These are phyloP conservation scores for Fonsecaea nubica DNA, from an alignment of 2,329 filamentous ascomycete species.

Conservation along the genomic window DNA sequence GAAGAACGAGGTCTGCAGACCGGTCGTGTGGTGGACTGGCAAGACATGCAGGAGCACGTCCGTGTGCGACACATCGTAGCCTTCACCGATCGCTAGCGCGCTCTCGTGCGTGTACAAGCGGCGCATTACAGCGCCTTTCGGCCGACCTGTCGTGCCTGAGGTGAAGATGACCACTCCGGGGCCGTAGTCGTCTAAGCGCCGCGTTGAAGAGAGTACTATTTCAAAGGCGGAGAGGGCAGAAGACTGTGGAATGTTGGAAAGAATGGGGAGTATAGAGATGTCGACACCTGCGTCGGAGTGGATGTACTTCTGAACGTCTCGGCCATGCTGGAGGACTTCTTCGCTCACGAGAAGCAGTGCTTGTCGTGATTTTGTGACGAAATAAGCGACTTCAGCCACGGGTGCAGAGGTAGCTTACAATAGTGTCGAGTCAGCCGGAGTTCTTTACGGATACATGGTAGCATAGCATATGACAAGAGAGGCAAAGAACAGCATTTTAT, in stretches of 20 bases:
- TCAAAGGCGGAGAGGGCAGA: background rate
- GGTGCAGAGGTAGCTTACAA: conserved; percentile 2
- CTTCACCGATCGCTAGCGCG: conserved; percentile 21
- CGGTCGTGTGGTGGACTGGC: conserved; percentile 44
- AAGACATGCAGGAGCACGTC: conserved; percentile 42
- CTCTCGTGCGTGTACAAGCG: conserved; percentile 37
- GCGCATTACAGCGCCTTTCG: conserved; percentile 37
- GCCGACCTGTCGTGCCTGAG: conserved; percentile 39
- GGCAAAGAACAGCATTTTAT: too few species aligned
- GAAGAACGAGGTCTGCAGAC: conserved; percentile 42
- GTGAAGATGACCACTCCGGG: conserved; percentile 40
- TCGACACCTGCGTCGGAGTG: conserved; percentile 20
- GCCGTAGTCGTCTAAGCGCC: conserved; percentile 12
- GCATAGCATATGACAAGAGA: too few species aligned
- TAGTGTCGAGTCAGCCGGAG: too few species aligned
- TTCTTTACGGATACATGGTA: too few species aligned
- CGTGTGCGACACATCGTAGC: conserved; percentile 38
- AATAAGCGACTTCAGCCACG: conserved; percentile 1
- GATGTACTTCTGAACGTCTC: too few species aligned
- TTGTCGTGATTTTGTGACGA: conserved; percentile 12
- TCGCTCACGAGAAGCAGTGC: conserved; percentile 8
- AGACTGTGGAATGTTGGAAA: conserved; percentile 16
- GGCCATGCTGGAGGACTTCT: background rate
- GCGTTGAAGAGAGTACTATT: conserved; percentile 5
- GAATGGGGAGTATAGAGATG: conserved; percentile 37